phyloP scores from a whole-genome alignment of 2,329 filamentous ascomycete genomes.

The Paecilomyces variotii region DNA sequence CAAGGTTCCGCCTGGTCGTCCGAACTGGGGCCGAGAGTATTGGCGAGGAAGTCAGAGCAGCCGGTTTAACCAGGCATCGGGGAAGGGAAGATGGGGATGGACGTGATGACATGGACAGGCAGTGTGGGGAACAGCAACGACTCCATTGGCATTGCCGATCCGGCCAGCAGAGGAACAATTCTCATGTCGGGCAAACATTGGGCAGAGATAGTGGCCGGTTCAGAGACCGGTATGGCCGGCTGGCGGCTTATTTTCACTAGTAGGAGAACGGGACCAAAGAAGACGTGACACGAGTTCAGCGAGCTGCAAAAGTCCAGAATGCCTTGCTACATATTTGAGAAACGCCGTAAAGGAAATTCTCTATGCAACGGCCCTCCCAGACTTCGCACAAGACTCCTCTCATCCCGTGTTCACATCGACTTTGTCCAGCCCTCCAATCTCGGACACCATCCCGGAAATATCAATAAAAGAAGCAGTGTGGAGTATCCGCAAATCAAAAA shows the following conservation, averaged over 20 bases:
- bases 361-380: conserved; percentile 11
- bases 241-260: conserved; percentile 10
- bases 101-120: not conserved
- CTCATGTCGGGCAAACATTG: conserved; percentile 2
- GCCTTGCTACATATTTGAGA: conserved; percentile 15
- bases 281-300: conserved; percentile 10
- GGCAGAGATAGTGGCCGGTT: conserved; percentile 3
- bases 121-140: not conserved
- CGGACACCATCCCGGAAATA: conserved; percentile 1
- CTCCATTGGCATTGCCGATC: not conserved
- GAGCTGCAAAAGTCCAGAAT: conserved; percentile 12
- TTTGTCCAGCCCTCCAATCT: conserved; percentile 1
- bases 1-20: not conserved
- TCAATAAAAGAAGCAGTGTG: conserved; percentile 13
- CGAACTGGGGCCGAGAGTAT: not conserved
- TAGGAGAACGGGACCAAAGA: conserved; percentile 9
- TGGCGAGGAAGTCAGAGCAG: not conserved
- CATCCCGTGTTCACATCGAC: conserved; percentile 10
- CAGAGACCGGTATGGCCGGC: conserved; percentile 4
- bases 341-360: conserved; percentile 12
- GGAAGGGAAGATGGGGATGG: not conserved
- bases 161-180: not conserved
- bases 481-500: conserved; percentile 7
- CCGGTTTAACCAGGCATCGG: not conserved
- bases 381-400: conserved; percentile 10